These are phyloP conservation scores for Naegleria fowleri DNA, from an alignment of 208 protist species.

Conservation along the genomic window DNA sequence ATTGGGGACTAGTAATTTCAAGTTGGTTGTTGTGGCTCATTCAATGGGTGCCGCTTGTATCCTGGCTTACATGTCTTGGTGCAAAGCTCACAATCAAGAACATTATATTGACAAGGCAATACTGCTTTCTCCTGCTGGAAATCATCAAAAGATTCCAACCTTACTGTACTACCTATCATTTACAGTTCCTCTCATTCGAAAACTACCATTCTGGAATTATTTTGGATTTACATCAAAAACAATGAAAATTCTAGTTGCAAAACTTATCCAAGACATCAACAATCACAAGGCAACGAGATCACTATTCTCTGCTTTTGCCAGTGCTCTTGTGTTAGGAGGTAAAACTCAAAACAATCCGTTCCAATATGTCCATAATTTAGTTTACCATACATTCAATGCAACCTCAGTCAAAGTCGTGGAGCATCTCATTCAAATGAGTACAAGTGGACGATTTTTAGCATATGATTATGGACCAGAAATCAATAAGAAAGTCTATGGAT, in stretches of 20 bases:
- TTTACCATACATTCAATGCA: constrained; percentile 46
- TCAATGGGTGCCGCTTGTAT: constrained; percentile 45
- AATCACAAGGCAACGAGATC: constrained; percentile 34
- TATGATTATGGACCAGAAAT: constrained; percentile 45
- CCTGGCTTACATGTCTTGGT: constrained; percentile 42
- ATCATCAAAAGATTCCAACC: constrained; percentile 37
- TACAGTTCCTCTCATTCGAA: constrained; percentile 26
- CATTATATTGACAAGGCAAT: constrained; percentile 40
- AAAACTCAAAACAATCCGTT: constrained; percentile 35
- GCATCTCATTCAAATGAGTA: constrained; percentile 44
- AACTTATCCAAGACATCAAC: constrained; percentile 44
- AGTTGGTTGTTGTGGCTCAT: constrained; percentile 17
- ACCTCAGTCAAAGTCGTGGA: constrained; percentile 37
- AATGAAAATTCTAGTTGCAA: constrained; percentile 34
- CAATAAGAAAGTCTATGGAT: constrained; percentile 42
- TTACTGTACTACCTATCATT: constrained; percentile 26
- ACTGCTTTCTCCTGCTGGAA: constrained; percentile 42
- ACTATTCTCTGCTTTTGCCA: constrained; percentile 32
- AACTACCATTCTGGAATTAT: constrained; percentile 28
- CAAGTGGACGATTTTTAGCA: constrained; percentile 36
- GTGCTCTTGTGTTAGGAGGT: constrained; percentile 38
- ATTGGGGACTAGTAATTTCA: constrained; percentile 22
- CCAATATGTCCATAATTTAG: constrained; percentile 43
- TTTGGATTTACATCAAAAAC: constrained; percentile 22
- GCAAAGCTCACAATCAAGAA: constrained; percentile 28